These are phyloP conservation scores for Ettlia oleoabundans DNA, from an alignment of 139 green algal genomes.

Conservation along the genomic window DNA sequence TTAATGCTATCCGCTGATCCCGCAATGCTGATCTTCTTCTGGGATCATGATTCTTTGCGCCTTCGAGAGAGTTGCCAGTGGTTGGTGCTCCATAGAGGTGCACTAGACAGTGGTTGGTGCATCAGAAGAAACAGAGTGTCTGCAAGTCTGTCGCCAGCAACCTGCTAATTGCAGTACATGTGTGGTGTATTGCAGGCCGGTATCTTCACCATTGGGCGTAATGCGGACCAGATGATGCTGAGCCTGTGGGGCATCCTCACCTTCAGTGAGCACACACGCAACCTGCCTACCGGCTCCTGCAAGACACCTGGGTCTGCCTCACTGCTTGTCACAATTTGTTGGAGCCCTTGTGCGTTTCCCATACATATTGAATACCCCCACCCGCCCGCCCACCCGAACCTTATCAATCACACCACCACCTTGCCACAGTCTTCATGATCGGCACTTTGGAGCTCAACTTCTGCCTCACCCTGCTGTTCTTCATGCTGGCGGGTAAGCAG, in stretches of 20 bases:
- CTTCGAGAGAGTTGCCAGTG: too few species aligned
- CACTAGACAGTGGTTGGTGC: too few species aligned
- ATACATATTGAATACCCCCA: too few species aligned
- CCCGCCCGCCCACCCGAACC: too few species aligned
- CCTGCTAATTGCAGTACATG: neutral
- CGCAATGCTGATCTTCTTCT: too few species aligned
- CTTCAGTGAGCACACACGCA: slow-evolving; percentile 20
- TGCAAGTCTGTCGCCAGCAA: neutral
- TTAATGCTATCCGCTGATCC: too few species aligned
- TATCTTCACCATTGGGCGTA: neutral
- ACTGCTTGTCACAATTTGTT: too few species aligned
- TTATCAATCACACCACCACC: too few species aligned
- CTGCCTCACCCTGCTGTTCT: slow-evolving; percentile 28
- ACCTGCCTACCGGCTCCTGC: neutral
- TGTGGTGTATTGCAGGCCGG: neutral
- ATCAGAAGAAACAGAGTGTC: too few species aligned
- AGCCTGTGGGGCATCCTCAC: slow-evolving; percentile 72
- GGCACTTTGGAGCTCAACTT: slow-evolving; percentile 39
- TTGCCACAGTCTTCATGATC: slow-evolving; percentile 28
- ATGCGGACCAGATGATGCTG: slow-evolving; percentile 48
- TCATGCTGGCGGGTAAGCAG: slow-evolving; percentile 29
- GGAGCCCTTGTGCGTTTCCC: too few species aligned
- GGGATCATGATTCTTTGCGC: too few species aligned
- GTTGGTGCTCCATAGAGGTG: too few species aligned
- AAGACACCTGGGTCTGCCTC: neutral